Base-by-base conservation (phyloP, 192 early-diverging fungal genomes). In the Phlyctochytrium planicorne region DNA sequence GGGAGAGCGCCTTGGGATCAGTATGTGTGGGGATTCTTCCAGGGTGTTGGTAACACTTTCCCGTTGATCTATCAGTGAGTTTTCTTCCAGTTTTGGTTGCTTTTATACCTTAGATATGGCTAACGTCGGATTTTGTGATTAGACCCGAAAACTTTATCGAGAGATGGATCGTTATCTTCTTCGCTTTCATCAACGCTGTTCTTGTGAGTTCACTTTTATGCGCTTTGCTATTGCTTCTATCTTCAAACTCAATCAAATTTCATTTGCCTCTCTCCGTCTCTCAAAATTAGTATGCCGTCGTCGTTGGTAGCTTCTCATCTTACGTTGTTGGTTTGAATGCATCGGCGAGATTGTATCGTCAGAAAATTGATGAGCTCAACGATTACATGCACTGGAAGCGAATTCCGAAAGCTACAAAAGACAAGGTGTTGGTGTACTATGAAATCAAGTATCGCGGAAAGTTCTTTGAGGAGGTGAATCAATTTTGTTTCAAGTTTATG, bases 1-100 rank as follows among this genome's bases (percentile, higher is more conserved):
- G 25, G 27, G 14, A 29, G 27, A 25, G 25, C 20, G 6, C 6
- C 12, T 6, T 57, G 12, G 55, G 55, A 57, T 10, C 55, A 57
- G 40, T 66, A 66, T 29, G 30, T 61, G 25, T 66, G 65, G 65
- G 53, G 17, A 23, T 34, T 72, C 2, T 75, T 70, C 37, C 1
- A 27, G 47, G 70, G 68, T 24, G 62, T 75, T 16, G 67, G 74
- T 31, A 75, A 75, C 65, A 75, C 74, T 16, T 75, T 75, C 60
- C 70, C 74, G 14, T 16, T 73, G 29, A 73, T 56, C 1, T 71
- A 64, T 32, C 62, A 71, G 69, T 70, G 52, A 70, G 61, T 50
- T 33, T 57, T 27, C 0, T 36, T 16, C 14, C 10, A 61, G 57
- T 60, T 25, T 20, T 24, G 10, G 2, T 24, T 36, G 25, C 30